Conservation (phyloP, 73 alveolate genomes). For the Paramecium sonneborni region DNA sequence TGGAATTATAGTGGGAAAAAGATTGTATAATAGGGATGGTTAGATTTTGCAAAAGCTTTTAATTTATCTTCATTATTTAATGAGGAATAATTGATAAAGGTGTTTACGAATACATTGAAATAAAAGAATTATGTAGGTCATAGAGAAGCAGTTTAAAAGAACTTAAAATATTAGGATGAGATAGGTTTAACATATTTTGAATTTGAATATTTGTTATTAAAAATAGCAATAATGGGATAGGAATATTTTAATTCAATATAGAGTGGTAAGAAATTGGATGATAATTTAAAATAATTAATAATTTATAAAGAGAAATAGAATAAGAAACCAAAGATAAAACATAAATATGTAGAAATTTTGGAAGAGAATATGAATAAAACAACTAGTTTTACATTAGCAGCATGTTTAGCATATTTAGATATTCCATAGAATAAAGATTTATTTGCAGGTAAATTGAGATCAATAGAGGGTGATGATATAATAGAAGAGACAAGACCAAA, state of each 20-base stretch:
- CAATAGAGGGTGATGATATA: background rate
- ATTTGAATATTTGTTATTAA: slow-evolving; percentile 18
- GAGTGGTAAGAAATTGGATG: background rate
- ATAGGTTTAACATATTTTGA: slow-evolving; percentile 40
- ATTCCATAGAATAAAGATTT: slow-evolving; percentile 11
- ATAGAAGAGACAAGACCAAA: slow-evolving; percentile 7
- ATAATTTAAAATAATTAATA: slow-evolving; percentile 1
- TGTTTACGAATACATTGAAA: background rate
- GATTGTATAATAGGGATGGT: slow-evolving; percentile 34
- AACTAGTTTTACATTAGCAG: background rate
- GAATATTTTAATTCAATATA: slow-evolving; percentile 11
- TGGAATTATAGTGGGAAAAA: background rate
- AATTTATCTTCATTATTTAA: background rate
- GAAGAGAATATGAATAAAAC: slow-evolving; percentile 33
- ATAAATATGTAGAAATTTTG: background rate
- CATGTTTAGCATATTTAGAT: slow-evolving; percentile 16
- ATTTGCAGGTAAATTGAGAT: slow-evolving; percentile 45
- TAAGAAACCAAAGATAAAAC: background rate
- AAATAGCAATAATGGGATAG: background rate
- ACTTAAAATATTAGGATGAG: background rate
- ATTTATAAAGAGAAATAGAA: background rate
- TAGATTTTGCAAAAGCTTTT: slow-evolving; percentile 8
- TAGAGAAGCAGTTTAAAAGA: background rate
- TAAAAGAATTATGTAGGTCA: background rate
- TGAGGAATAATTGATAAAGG: background rate